Conservation (phyloP, 148 eudicot genomes). For the Nepenthes gracilis region DNA sequence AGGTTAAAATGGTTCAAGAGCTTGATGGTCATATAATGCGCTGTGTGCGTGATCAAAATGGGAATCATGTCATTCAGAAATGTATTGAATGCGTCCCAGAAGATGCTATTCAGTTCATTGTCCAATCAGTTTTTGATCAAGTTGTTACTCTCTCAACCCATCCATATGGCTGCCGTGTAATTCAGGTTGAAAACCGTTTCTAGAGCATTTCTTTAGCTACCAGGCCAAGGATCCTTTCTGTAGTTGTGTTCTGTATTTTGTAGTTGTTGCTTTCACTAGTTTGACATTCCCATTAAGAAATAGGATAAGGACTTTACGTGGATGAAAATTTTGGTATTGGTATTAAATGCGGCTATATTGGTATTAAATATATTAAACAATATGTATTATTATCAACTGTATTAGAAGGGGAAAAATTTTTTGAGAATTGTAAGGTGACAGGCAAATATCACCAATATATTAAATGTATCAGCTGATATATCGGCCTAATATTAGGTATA, state of each 20-base stretch:
- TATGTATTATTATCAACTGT: no score
- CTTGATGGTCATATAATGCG: constrained; percentile 95
- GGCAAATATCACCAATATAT: no score
- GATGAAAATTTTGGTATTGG: no score
- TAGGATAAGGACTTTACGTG: no score
- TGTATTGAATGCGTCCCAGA: constrained; percentile 98
- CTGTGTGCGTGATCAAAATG: constrained; percentile 99
- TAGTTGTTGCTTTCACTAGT: no score
- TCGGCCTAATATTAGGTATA: no score
- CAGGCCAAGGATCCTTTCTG: neutral
- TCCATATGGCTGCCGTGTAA: constrained; percentile 98
- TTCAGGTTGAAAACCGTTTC: constrained; percentile 48
- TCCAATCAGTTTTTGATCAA: constrained; percentile 81
- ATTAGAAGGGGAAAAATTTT: no score
- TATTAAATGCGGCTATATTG: no score
- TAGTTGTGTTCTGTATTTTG: neutral
- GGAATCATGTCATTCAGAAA: constrained; percentile 96
- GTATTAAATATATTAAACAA: no score
- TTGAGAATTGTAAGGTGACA: no score
- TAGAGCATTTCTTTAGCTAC: neutral
- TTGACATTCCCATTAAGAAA: no score
- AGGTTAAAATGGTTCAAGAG: constrained; percentile 88
- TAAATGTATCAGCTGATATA: no score
- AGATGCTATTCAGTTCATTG: constrained; percentile 79
- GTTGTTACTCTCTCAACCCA: constrained; percentile 95